phyloP scores from a whole-genome alignment of 2,329 filamentous ascomycete species.

The Lojkania enalia region DNA sequence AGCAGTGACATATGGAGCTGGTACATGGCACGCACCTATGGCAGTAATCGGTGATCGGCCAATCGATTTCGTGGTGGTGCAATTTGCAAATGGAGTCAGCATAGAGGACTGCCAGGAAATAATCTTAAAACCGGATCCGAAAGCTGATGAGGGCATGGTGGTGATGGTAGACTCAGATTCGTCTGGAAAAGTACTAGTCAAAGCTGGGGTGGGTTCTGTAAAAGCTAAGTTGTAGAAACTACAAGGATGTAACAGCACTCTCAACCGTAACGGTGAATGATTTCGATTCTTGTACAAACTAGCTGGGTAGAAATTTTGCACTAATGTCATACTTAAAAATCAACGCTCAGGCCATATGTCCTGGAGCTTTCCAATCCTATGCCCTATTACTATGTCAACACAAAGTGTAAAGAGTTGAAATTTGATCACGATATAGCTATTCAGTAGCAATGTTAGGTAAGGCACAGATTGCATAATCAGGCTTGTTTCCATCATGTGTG shows the following conservation, averaged over 20 bases:
- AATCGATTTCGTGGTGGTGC: constrained; percentile 80
- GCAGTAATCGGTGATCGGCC: constrained; percentile 72
- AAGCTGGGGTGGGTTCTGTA: constrained; percentile 38
- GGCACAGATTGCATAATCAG: no score
- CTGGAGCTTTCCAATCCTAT: no score
- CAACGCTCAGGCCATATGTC: no score
- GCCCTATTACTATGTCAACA: no score
- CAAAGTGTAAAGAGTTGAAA: no score
- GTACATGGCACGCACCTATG: constrained; percentile 98
- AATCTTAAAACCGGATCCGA: constrained; percentile 40
- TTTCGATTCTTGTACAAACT: neutral
- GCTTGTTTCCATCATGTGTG: no score
- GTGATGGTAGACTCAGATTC: constrained; percentile 38
- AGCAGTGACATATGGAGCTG: constrained; percentile 88
- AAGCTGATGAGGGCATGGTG: constrained; percentile 39
- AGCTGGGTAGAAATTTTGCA: no score
- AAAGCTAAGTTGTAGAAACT: constrained; percentile 31
- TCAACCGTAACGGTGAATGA: no score
- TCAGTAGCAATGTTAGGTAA: no score
- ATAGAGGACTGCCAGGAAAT: constrained; percentile 90
- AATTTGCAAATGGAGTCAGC: constrained; percentile 81
- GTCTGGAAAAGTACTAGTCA: constrained; percentile 38
- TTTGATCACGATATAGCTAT: no score
- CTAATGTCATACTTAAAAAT: no score
- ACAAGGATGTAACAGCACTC: no score